phyloP scores from a whole-genome alignment of 305 asterid genomes.

The Rubia balearica region DNA sequence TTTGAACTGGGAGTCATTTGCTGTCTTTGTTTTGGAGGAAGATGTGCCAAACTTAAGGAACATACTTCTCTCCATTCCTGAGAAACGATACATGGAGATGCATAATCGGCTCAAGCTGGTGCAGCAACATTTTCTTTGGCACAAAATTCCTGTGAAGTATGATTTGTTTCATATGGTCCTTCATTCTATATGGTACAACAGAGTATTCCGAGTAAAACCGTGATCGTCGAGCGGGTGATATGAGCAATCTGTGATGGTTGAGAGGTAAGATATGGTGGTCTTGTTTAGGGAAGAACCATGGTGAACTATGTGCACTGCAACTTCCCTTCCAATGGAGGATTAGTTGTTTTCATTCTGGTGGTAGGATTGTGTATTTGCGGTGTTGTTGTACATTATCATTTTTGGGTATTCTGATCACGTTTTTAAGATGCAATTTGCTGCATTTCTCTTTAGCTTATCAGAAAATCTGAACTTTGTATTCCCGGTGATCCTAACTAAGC shows the following conservation, averaged over 20 bases:
- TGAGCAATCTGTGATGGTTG: not conserved
- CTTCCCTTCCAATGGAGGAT: not conserved
- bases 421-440: not conserved
- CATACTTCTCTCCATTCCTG: conserved; percentile 41
- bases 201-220: conserved; percentile 30
- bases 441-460: not conserved
- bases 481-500: not conserved
- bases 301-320: too few relatives aligned
- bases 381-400: not conserved
- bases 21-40: conserved; percentile 42
- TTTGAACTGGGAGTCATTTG: conserved; percentile 47
- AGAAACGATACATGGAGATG: conserved; percentile 41
- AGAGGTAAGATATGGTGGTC: not conserved
- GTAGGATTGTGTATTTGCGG: not conserved
- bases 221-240: conserved; percentile 20
- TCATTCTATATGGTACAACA: conserved; percentile 56
- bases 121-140: conserved; percentile 49
- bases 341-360: not conserved
- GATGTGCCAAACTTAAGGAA: conserved; percentile 45
- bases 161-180: conserved; percentile 69
- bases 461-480: not conserved
- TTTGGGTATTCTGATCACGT: not conserved
- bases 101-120: conserved; percentile 32
- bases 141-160: conserved; percentile 42
- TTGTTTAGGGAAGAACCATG: not conserved